phyloP scores from a whole-genome alignment of 106 monocot genomes.

The Dioscorea zingiberensis region DNA sequence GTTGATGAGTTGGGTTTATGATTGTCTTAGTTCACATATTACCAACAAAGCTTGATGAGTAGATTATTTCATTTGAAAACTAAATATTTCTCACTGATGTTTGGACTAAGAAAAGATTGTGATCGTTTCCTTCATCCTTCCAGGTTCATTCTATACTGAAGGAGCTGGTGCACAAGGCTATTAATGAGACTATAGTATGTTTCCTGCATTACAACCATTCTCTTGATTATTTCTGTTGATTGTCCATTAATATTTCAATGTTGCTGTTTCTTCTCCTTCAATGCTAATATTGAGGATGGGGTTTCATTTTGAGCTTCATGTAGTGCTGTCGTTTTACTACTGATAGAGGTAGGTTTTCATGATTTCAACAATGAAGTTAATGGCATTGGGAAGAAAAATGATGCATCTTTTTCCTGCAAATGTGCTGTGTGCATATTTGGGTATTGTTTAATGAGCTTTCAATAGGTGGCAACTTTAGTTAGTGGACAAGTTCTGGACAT shows the following conservation, averaged over 20 bases:
- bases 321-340: not conserved
- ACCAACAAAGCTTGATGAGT: no score
- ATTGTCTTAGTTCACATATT: no score
- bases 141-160: conserved; percentile 43
- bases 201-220: not conserved
- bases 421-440: no score
- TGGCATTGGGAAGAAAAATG: no score
- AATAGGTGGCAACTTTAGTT: no score
- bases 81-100: no score
- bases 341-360: not conserved
- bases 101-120: not conserved
- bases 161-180: conserved; percentile 35
- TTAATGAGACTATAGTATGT: conserved; percentile 32
- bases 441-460: no score
- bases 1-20: no score
- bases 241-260: not conserved
- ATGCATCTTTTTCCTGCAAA: no score
- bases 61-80: no score
- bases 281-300: not conserved
- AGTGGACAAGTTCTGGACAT: no score
- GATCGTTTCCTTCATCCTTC: conserved; percentile 5
- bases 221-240: not conserved
- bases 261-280: not conserved
- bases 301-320: not conserved
- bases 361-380: not conserved